Evolutionary conservation across 768 basidiomycete genomes (phyloP).

Genomic region (Amanita thiersii): DNA sequence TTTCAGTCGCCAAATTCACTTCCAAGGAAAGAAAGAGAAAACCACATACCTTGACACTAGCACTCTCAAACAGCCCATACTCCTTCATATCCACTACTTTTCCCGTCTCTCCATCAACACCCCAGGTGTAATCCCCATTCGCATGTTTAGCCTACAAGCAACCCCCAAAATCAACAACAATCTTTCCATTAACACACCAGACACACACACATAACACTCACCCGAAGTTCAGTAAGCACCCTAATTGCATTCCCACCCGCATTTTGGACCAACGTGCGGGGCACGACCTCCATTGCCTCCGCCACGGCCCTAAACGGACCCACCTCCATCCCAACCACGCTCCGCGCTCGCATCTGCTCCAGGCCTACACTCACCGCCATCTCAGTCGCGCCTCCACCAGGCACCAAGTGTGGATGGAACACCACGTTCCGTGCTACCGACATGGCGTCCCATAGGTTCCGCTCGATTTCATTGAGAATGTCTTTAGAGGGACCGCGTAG

Average conservation of each 20-base stretch:
- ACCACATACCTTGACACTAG: slow-evolving; percentile 76
- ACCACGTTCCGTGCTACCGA: slow-evolving; percentile 94
- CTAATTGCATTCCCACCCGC: slow-evolving; percentile 92
- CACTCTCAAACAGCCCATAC: slow-evolving; percentile 92
- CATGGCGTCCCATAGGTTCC: slow-evolving; percentile 97
- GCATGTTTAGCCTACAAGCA: slow-evolving; percentile 82
- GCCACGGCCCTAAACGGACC: slow-evolving; percentile 90
- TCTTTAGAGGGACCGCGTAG: slow-evolving; percentile 98
- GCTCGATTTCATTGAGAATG: slow-evolving; percentile 95
- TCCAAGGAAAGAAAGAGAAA: background rate
- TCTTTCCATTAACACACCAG: background rate
- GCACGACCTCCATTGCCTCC: slow-evolving; percentile 97
- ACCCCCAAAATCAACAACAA: slow-evolving; percentile 7
- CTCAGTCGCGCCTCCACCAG: slow-evolving; percentile 96
- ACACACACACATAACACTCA: slow-evolving; percentile 28
- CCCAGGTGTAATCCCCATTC: slow-evolving; percentile 84
- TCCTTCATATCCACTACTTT: slow-evolving; percentile 94
- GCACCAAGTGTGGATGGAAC: slow-evolving; percentile 90
- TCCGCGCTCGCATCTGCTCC: slow-evolving; percentile 67
- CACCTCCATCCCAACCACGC: slow-evolving; percentile 79
- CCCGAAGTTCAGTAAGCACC: slow-evolving; percentile 87
- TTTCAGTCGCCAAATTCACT: background rate
- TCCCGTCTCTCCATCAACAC: slow-evolving; percentile 93
- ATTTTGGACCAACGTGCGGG: slow-evolving; percentile 91
- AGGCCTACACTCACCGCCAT: slow-evolving; percentile 94